Base-by-base conservation (phyloP, 306 rosid genomes). In the Gleditsia sinensis region DNA sequence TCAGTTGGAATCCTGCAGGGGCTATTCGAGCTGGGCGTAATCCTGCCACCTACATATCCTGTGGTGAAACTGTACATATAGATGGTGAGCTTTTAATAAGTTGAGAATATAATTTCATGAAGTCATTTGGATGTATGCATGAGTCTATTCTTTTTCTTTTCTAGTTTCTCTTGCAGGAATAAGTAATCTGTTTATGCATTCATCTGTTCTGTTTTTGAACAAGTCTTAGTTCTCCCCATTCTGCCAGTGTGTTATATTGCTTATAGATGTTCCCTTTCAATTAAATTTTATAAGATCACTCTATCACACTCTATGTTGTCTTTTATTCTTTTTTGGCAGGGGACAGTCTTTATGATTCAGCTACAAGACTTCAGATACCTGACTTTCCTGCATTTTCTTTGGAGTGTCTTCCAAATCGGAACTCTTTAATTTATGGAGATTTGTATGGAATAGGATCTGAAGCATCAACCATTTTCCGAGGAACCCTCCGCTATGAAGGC, bases 401-500 rank as follows among this genome's bases (percentile, higher is more conserved):
- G 63, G 97, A 94, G 79, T 86, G 89, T 80, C 89, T 92, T 66
- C 99, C 99, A 14, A 94, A 94, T 75, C 91, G 99, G 0, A 81
- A 92, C 78, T 94, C 99, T 0, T 71, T 94, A 75, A 61, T 90
- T 72, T 94, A 88, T 63, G 96, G 95, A 56, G 92, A 94, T 21
- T 75, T 90, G 81, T 94, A 94, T 54, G 91, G 92, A 72, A 91
- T 94, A 54, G 86, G 71, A 67, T 71, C 90, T 53, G 96, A 94
- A 86, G 97, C 99, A 75, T 84, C 91, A 5, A 88, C 96, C 16
- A 37, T 94, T 70, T 94, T 91, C 73, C 97, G 97, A 27, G 99
- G 96, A 87, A 94, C 99, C 64, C 93, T 94, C 61, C 92, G 99
- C 60, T 94, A 91, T 27, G 93, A 94, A 94, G 99, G 99, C 78